These are phyloP conservation scores for Cladophialophora psammophila DNA, from an alignment of 2,329 filamentous ascomycete species.

Conservation along the genomic window DNA sequence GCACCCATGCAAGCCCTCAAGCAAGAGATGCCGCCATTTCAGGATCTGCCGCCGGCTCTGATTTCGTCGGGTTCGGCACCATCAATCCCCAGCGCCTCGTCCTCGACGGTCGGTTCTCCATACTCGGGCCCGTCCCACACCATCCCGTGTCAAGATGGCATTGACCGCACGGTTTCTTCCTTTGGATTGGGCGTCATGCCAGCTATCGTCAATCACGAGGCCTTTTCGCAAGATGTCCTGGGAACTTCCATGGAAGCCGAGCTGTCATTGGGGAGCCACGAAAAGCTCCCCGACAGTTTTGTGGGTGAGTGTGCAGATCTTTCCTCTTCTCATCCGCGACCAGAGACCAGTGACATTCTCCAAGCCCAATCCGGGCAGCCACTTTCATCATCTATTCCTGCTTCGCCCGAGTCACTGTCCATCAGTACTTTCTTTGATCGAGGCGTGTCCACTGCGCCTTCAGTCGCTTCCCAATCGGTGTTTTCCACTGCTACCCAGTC, in stretches of 20 bases:
- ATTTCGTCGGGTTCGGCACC: slow-evolving; percentile 68
- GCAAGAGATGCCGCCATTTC: slow-evolving; percentile 34
- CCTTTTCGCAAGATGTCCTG: slow-evolving; percentile 49
- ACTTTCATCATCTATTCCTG: slow-evolving; percentile 29
- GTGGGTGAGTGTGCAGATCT: slow-evolving; percentile 55
- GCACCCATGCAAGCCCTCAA: slow-evolving; percentile 31
- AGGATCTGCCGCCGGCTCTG: slow-evolving; percentile 61
- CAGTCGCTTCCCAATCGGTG: slow-evolving; percentile 25
- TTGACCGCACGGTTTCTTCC: slow-evolving; percentile 55
- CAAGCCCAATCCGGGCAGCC: slow-evolving; percentile 37
- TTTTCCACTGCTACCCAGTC: slow-evolving; percentile 25
- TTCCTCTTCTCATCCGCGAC: slow-evolving; percentile 46
- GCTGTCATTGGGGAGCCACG: slow-evolving; percentile 48
- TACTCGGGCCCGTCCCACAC: slow-evolving; percentile 68
- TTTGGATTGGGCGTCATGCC: slow-evolving; percentile 68
- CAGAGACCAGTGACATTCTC: slow-evolving; percentile 29
- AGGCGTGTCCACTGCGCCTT: slow-evolving; percentile 15
- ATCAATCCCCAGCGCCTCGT: slow-evolving; percentile 65
- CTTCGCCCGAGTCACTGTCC: slow-evolving; percentile 29
- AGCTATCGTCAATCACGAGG: slow-evolving; percentile 68
- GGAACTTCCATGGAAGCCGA: slow-evolving; percentile 55
- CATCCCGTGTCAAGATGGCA: slow-evolving; percentile 61
- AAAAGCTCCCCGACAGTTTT: slow-evolving; percentile 54
- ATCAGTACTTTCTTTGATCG: slow-evolving; percentile 29
- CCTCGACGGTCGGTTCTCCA: slow-evolving; percentile 72